Evolutionary conservation across 805 yeast genomes (phyloP).

Genomic region (Aciculoconidium aculeatum): DNA sequence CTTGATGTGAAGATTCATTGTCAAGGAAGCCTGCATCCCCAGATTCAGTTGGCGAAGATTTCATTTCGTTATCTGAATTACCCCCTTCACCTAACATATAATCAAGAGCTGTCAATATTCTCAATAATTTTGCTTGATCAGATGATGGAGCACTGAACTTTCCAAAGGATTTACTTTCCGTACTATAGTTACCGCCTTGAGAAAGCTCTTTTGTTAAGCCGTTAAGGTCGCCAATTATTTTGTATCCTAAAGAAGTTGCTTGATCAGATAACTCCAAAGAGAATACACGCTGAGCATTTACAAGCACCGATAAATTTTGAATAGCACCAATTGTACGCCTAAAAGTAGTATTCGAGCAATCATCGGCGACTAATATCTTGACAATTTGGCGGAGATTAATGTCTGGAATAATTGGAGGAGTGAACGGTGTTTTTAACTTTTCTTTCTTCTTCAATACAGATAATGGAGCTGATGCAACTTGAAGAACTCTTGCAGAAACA

Average conservation of each 20-base stretch:
- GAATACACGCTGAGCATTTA: constrained; percentile 57
- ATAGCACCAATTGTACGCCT: constrained; percentile 77
- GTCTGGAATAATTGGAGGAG: constrained; percentile 61
- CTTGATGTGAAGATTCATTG: no score
- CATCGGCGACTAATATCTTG: constrained; percentile 67
- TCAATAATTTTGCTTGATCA: constrained; percentile 81
- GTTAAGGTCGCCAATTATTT: constrained; percentile 50
- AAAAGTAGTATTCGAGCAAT: constrained; percentile 79
- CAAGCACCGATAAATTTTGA: constrained; percentile 63
- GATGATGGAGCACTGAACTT: constrained; percentile 76
- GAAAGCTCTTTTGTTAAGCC: constrained; percentile 42
- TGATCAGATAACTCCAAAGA: constrained; percentile 59
- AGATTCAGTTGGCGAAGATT: constrained; percentile 1
- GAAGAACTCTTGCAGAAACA: constrained; percentile 65
- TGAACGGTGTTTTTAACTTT: constrained; percentile 23
- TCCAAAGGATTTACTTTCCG: constrained; percentile 49
- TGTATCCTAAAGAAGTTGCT: constrained; percentile 55
- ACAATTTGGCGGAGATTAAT: constrained; percentile 57
- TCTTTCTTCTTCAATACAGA: constrained; percentile 40
- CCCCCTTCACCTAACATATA: constrained; percentile 58
- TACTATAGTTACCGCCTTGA: constrained; percentile 28
- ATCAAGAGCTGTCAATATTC: constrained; percentile 84
- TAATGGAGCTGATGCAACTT: constrained; percentile 71
- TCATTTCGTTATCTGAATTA: constrained; percentile 10
- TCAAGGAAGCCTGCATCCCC: no score